These are phyloP conservation scores for Wickerhamomyces queroliae DNA, from an alignment of 805 yeast genomes.

Conservation along the genomic window DNA sequence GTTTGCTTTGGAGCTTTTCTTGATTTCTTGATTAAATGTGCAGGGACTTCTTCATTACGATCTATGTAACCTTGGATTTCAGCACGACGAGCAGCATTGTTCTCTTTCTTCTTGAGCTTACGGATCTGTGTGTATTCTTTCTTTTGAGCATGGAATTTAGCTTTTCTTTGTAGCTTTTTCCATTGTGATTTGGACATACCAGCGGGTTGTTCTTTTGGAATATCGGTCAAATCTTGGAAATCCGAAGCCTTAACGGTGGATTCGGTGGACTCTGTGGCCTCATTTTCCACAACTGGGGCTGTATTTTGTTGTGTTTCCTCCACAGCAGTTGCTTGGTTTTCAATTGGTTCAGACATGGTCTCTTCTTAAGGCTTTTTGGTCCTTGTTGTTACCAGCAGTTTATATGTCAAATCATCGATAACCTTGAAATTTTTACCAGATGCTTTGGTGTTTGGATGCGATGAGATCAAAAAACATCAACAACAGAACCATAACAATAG, in stretches of 20 bases:
- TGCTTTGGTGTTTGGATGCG: conserved; percentile 10
- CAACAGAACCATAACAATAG: background rate
- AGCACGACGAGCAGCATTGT: conserved; percentile 34
- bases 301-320: background rate
- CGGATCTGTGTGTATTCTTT: conserved; percentile 50
- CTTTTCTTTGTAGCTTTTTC: conserved; percentile 61
- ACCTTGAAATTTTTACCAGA: no score
- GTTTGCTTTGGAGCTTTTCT: conserved; percentile 35
- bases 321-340: background rate
- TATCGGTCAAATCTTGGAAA: background rate
- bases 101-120: conserved; percentile 48
- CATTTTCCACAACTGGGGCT: no score
- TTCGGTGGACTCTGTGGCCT: background rate
- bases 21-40: conserved; percentile 32
- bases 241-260: background rate
- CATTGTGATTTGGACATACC: conserved; percentile 86
- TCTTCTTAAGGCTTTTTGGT: conserved; percentile 1
- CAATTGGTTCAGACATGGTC: background rate
- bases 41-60: conserved; percentile 35
- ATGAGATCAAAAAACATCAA: conserved; percentile 2
- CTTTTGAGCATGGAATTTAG: conserved; percentile 58
- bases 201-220: conserved; percentile 41
- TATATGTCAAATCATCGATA: no score
- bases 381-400: no score
- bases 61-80: conserved; percentile 28